phyloP scores from a whole-genome alignment of 306 rosid genomes.

The Vigna nakashimae region DNA sequence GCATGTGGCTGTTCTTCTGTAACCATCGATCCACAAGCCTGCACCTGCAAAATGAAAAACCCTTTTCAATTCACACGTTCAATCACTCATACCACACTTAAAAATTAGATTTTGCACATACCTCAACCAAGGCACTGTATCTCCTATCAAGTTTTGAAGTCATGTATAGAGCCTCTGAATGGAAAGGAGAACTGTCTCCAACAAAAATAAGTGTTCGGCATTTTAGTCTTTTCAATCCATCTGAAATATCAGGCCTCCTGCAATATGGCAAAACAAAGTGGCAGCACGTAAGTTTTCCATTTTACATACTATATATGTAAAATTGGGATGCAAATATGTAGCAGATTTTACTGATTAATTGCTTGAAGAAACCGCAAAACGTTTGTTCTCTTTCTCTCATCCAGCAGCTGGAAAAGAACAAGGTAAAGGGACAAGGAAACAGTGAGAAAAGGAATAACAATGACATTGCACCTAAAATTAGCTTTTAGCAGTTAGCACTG shows the following conservation, averaged over 20 bases:
- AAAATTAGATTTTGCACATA: slow-evolving; percentile 39
- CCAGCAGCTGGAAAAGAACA: slow-evolving; percentile 71
- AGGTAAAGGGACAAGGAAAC: not conserved
- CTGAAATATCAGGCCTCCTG: slow-evolving; percentile 90
- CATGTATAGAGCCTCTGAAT: slow-evolving; percentile 92
- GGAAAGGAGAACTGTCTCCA: slow-evolving; percentile 97
- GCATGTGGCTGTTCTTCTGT: slow-evolving; percentile 99
- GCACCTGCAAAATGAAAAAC: slow-evolving; percentile 65
- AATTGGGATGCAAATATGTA: slow-evolving; percentile 13
- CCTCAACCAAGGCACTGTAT: slow-evolving; percentile 97
- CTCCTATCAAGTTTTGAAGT: slow-evolving; percentile 86
- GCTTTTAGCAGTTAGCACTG: slow-evolving; percentile 52
- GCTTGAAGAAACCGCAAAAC: slow-evolving; percentile 83
- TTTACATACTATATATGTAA: not conserved
- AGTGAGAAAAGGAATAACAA: slow-evolving; percentile 9
- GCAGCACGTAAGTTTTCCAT: not conserved
- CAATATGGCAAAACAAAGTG: slow-evolving; percentile 45
- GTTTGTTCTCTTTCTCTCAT: slow-evolving; percentile 84
- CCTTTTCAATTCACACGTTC: not conserved
- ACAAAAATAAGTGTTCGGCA: slow-evolving; percentile 94
- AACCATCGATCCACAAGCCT: slow-evolving; percentile 99
- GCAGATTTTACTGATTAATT: slow-evolving; percentile 65
- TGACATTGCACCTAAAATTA: slow-evolving; percentile 40
- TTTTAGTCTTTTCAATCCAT: slow-evolving; percentile 76
- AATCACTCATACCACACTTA: not conserved